Evolutionary conservation across 371 early-diverging fungal species (phyloP), one percentile per base, ranked within the genome.

Genomic region (Mucor mucedo): DNA sequence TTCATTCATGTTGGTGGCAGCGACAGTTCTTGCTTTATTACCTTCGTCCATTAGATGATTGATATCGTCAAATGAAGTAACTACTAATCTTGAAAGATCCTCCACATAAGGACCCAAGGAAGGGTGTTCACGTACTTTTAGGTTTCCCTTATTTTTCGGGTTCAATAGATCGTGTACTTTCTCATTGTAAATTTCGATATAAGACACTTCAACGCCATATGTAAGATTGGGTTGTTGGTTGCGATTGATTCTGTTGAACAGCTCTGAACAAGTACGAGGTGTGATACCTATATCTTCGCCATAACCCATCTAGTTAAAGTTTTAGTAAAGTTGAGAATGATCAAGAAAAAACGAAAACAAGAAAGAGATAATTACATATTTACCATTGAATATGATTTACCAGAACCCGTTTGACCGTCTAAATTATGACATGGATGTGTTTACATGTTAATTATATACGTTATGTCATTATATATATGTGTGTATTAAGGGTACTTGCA

Each of bases 1-100:
- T 65, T 89, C 95, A 76, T 98, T 98, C 98, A 98, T 98, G 68
- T 94, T 92, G 40, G 98, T 99, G 4, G 94, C 88, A 4, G 96
- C 98, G 9, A 96, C 95, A 5, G 95, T 97, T 75, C 90, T 89
- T 40, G 89, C 88, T 83, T 92, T 89, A 72, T 94, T 95, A 49
- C 97, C 98, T 75, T 90, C 89, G 39, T 92, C 92, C 91, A 96
- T 89, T 1, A 94, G 69, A 50, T 84, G 84, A 56, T 89, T 84
- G 42, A 92, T 91, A 59, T 94, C 91, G 39, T 84, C 84, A 69
- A 89, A 88, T 2, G 91, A 87, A 10, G 79, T 81, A n/a, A 97
- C 94, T 4, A 90, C 90, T 28, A 93, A 74, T 62, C 91, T 89
- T 3, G 91, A 91, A 35, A 96, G 70, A 71, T 96, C 97, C 74